Evolutionary conservation across 106 monocot species (phyloP), one percentile per base, ranked within the genome.

Genomic region (Hemerocallis citrina): DNA sequence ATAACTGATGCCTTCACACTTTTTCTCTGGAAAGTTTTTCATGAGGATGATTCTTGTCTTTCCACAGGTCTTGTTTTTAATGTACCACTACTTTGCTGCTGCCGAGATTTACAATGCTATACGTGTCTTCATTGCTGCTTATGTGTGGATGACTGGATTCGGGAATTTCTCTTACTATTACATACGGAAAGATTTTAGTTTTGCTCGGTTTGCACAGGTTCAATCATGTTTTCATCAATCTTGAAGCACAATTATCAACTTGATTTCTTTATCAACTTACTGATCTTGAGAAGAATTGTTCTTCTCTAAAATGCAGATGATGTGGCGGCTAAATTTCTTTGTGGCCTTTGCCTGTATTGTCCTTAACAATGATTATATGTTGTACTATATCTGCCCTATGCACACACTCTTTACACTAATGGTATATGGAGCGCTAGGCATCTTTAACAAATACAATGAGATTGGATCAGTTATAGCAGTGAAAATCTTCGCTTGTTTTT

Each of bases 371-470:
- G 89, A 89, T 71, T 95, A 79, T 61, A 86, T 86, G 83, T 42
- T 95, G 49, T 95, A 95, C 68, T 95, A 95, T 60, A 95, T 95
- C 9, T 95, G 89, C 38, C 94, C 94, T 29, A 95, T 95, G 94
- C 94, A 95, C 62, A 95, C 94, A 0, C 74, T 95, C 11, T 95
- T 95, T 73, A 95, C 94, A 30, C 75, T 95, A 7, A 95, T 95
- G 95, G 83, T 95, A 40, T 95, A 95, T 75, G 81, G 83, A 10
- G 56, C 86, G 33, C 95, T 95, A 68, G 89, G 89, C 56, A 85
- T 95, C 43, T 89, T 86, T 66, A 95, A 74, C 76, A 86, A 83
- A 52, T 86, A 95, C 43, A 95, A 95, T 63, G 95, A 95, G 63
- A 72, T 89, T 57, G 72, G 78, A 7, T 71, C 80, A 16, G 89